These are phyloP conservation scores for Talaromyces sp. DNA, from an alignment of 2,329 filamentous ascomycete genomes.

Conservation along the genomic window DNA sequence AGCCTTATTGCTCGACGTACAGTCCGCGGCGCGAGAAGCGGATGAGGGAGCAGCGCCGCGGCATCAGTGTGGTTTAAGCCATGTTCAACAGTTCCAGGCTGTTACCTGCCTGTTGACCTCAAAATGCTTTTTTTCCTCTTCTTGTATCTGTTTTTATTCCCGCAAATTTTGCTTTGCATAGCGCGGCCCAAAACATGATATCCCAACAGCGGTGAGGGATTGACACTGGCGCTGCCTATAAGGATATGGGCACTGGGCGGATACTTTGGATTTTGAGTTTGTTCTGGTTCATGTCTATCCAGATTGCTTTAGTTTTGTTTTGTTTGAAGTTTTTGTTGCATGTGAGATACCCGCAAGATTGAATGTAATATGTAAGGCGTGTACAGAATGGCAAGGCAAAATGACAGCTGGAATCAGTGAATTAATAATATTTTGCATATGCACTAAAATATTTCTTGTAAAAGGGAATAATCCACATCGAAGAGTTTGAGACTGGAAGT, in stretches of 20 bases:
- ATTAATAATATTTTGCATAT: background rate
- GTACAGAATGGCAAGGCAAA: background rate
- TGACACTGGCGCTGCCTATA: background rate
- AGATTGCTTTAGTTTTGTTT: background rate
- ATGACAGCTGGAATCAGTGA: background rate
- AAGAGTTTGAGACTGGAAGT: background rate
- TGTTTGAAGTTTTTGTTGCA: background rate
- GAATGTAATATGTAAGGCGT: background rate
- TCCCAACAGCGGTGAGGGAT: background rate
- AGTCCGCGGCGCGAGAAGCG: slow-evolving; percentile 35
- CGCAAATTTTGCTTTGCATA: background rate
- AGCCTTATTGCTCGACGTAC: slow-evolving; percentile 35
- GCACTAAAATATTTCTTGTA: background rate
- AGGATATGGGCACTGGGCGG: background rate
- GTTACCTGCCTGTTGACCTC: background rate
- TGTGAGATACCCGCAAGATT: background rate
- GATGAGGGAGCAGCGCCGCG: slow-evolving; percentile 28
- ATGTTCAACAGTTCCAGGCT: background rate
- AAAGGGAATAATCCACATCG: too few relatives aligned
- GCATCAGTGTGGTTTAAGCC: slow-evolving; percentile 27
- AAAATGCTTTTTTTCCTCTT: background rate
- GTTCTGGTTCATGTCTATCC: background rate
- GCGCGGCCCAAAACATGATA: background rate
- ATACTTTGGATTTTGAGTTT: background rate
- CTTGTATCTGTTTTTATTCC: background rate